phyloP scores from a whole-genome alignment of 768 basidiomycete species.

The Russula abietina region DNA sequence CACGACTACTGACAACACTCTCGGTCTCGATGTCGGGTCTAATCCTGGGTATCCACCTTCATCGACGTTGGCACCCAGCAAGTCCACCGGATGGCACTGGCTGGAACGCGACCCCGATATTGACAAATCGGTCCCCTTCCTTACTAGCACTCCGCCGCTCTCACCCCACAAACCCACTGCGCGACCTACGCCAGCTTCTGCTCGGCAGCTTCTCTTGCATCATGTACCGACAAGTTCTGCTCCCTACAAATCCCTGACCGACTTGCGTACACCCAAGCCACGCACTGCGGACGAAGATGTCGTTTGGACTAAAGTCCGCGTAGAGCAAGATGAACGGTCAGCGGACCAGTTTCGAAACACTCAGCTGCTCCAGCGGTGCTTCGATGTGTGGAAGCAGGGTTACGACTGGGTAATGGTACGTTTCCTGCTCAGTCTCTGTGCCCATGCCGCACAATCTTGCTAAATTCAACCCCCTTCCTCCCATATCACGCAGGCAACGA shows the following conservation, averaged over 20 bases:
- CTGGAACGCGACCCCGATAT: conserved; percentile 9
- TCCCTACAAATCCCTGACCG: conserved; percentile 10
- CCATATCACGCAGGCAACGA: conserved; percentile 49
- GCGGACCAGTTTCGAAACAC: conserved; percentile 65
- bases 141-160: conserved; percentile 21
- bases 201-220: conserved; percentile 1
- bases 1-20: conserved; percentile 28
- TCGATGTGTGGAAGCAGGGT: conserved; percentile 69
- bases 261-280: conserved; percentile 40
- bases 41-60: conserved; percentile 6
- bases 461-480: neutral
- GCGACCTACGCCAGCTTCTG: conserved; percentile 12
- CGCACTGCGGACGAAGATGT: conserved; percentile 58
- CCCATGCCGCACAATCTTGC: conserved; percentile 1
- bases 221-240: neutral
- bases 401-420: conserved; percentile 70
- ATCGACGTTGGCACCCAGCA: conserved; percentile 15
- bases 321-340: conserved; percentile 61
- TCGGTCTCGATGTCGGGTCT: conserved; percentile 29
- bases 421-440: conserved; percentile 20
- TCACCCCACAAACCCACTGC: conserved; percentile 8
- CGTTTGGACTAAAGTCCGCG: conserved; percentile 71
- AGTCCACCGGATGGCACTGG: conserved; percentile 15
- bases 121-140: conserved; percentile 22
- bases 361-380: conserved; percentile 60